Evolutionary conservation across 73 alveolate species (phyloP).

Genomic region (Breviolum minutum): DNA sequence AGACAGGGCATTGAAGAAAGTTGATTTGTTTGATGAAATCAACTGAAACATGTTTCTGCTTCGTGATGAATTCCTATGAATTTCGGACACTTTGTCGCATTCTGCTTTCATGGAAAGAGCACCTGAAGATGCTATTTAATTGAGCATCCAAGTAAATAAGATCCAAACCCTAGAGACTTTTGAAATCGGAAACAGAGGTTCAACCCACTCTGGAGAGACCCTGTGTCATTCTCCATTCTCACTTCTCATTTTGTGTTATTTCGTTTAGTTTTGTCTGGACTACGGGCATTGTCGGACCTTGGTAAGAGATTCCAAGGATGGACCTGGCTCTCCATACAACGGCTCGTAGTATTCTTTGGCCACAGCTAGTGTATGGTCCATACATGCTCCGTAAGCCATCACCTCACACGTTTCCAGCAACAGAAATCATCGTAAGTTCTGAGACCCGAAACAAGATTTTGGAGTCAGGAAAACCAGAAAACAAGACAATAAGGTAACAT

Average conservation of each 20-base stretch:
- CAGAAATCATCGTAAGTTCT: no score
- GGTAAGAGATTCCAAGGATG: conserved; percentile 1
- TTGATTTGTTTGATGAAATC: no score
- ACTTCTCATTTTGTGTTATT: not conserved
- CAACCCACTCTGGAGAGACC: no score
- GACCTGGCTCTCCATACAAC: conserved; percentile 16
- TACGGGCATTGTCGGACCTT: not conserved
- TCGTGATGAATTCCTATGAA: not conserved
- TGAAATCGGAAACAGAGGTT: no score
- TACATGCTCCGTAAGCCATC: not conserved
- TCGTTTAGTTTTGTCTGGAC: not conserved
- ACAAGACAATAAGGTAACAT: no score
- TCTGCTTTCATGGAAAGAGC: no score
- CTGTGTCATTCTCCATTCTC: not conserved
- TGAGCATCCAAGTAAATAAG: not conserved
- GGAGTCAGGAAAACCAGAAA: no score
- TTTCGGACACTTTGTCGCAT: not conserved
- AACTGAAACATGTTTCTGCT: not conserved
- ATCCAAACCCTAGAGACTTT: not conserved
- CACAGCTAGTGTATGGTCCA: conserved; percentile 12
- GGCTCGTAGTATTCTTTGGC: conserved; percentile 45
- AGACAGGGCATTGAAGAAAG: not conserved
- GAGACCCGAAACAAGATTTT: no score
- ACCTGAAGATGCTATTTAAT: no score
- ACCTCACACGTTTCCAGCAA: not conserved